Evolutionary conservation across 257 asterid species (phyloP), one percentile per base, ranked within the genome.

Genomic region (Thymus quinquecostatus): DNA sequence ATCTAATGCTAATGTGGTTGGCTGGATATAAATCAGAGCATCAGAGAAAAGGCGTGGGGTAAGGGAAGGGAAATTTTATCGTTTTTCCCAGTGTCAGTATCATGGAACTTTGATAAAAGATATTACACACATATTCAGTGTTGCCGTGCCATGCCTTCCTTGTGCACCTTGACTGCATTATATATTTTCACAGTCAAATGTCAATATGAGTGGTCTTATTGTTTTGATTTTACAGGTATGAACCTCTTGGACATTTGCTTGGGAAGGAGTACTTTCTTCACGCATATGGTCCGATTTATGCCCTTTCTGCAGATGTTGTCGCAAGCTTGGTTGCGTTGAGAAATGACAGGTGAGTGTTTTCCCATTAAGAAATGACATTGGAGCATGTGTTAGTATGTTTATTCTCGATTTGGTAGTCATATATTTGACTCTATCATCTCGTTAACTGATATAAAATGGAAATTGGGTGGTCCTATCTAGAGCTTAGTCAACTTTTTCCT

Each of bases 271-370:
- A 95, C 70, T 95, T 95, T 81, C 89, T 95, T 64, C 98, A 95
- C 54, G 99, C 97, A 40, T 95, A 95, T 62, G 99, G 98, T 57
- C 99, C 99, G 69, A 84, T 95, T 66, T 92, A 95, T 86, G 99
- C 98, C 76, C 91, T 95, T 70, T 92, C 98, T 55, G 96, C 92
- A 2, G 98, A 92, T 60, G 98, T 95, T 38, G 98, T 92, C n/a
- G 88, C 88, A 56, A 95, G 97, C 85, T 81, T 95, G 88, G 96
- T 82, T 78, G 98, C 96, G 63, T 84, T 95, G 45, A 83, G 83
- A 86, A 92, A 95, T 79, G 79, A 88, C 93, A 95, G 99, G 99
- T 73, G 63, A 82, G 97, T 79, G 68, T 43, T 60, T 77, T 57
- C 67, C 77, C 8, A 51, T 21, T 21, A 21, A 21, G 21, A 21